A percentile compares a stretch with the other conserved stretches of the same genome.
Conservation (phyloP, 441 rosid species). For the Arabidopsis hybrid region DNA sequence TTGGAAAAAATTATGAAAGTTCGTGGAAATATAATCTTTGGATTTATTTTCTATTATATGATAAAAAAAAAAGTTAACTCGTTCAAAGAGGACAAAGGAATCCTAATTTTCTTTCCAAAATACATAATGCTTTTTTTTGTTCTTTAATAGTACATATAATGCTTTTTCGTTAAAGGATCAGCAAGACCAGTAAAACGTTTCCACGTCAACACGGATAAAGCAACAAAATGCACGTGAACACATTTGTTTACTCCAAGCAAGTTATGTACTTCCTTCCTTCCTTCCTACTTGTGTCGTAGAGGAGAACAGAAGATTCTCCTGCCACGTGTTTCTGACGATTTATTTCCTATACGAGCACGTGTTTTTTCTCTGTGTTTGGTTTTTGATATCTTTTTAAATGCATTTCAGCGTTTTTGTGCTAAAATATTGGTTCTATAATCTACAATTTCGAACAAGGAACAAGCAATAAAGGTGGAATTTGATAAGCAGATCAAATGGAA, state of each 20-base stretch:
- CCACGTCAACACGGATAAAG: slow-evolving; percentile 23
- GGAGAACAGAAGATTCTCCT: slow-evolving; percentile 8
- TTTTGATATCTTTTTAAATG: no score
- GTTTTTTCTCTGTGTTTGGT: background rate
- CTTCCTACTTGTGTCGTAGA: background rate
- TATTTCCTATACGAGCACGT: background rate
- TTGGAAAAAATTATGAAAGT: background rate
- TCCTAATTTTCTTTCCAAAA: background rate
- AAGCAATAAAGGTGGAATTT: no score
- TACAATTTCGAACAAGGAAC: no score
- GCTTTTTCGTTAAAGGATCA: background rate
- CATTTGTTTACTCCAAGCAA: slow-evolving; percentile 16
- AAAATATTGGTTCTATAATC: no score
- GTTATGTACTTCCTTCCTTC: slow-evolving; percentile 19
- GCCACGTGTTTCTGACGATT: background rate
- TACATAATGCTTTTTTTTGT: no score
- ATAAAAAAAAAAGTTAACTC: background rate
- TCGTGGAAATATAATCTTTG: background rate
- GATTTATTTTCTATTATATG: no score
- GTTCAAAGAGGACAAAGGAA: background rate
- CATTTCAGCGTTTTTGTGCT: no score
- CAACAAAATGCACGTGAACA: slow-evolving; percentile 7
- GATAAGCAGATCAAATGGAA: no score
- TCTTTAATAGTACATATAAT: no score
- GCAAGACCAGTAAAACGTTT: background rate